Evolutionary conservation across 495 filamentous ascomycete species (phyloP).

Genomic region (Geopyxis carbonaria): DNA sequence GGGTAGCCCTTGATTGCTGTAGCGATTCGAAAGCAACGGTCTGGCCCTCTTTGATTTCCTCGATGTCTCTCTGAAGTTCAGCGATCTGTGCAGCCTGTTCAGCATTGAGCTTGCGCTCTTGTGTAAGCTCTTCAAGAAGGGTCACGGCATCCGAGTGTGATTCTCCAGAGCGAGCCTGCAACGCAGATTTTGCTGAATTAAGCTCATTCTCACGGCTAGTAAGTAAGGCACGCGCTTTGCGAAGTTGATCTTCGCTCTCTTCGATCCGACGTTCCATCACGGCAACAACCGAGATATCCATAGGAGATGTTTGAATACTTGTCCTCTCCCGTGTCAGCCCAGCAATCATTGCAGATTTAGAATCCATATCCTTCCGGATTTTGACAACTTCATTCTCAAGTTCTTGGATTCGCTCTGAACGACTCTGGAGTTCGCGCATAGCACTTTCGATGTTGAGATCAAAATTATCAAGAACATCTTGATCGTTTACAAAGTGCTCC

Average conservation of each 20-base stretch:
- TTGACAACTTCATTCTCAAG: slow-evolving; percentile 70
- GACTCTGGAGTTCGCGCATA: slow-evolving; percentile 76
- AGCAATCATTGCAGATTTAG: slow-evolving; percentile 83
- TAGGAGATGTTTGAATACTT: slow-evolving; percentile 61
- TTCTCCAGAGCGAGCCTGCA: slow-evolving; percentile 18
- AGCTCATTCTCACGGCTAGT: slow-evolving; percentile 57
- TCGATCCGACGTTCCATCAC: slow-evolving; percentile 73
- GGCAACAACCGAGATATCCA: slow-evolving; percentile 86
- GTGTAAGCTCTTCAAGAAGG: slow-evolving; percentile 31
- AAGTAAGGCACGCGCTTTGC: slow-evolving; percentile 54
- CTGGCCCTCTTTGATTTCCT: slow-evolving; percentile 54
- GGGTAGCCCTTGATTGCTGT: slow-evolving; percentile 53
- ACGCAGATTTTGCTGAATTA: slow-evolving; percentile 28
- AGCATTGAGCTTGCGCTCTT: slow-evolving; percentile 26
- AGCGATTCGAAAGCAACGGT: slow-evolving; percentile 57
- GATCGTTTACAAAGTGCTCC: slow-evolving; percentile 66
- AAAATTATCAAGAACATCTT: slow-evolving; percentile 79
- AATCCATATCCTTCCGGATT: slow-evolving; percentile 89
- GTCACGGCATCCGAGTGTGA: slow-evolving; percentile 25
- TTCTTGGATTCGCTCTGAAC: slow-evolving; percentile 75
- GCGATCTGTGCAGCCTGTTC: slow-evolving; percentile 46
- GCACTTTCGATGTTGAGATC: slow-evolving; percentile 79
- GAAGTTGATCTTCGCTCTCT: slow-evolving; percentile 66
- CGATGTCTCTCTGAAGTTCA: slow-evolving; percentile 57
- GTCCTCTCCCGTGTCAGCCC: slow-evolving; percentile 83